phyloP scores from a whole-genome alignment of 75 land plant genomes.

The Chamaecyparis obtusa region DNA sequence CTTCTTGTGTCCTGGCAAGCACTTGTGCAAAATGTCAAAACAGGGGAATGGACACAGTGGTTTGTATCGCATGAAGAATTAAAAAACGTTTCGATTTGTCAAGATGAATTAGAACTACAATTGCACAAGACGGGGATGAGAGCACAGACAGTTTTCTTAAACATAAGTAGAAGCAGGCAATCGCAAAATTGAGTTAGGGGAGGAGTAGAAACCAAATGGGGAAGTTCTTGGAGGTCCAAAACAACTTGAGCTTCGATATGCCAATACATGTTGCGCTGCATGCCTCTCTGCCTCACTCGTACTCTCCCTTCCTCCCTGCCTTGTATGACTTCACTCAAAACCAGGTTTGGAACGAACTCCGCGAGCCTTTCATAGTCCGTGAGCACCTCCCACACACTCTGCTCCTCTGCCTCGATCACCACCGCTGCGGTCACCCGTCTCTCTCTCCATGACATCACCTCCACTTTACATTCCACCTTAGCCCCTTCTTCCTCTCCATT shows the following conservation, averaged over 20 bases:
- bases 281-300: conserved; percentile 91
- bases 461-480: conserved; percentile 64
- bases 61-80: background rate
- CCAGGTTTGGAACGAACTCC: conserved; percentile 90
- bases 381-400: conserved; percentile 81
- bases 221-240: conserved; percentile 82
- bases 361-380: conserved; percentile 94
- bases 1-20: background rate
- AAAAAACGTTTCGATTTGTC: background rate
- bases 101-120: background rate
- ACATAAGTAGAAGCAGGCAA: background rate
- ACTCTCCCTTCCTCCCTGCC: conserved; percentile 85
- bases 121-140: background rate
- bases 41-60: background rate
- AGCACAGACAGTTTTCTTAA: background rate
- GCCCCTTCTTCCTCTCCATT: conserved; percentile 11
- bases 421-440: conserved; percentile 61
- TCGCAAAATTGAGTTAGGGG: background rate
- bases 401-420: conserved; percentile 49
- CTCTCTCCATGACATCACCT: conserved; percentile 92
- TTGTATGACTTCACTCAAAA: conserved; percentile 81
- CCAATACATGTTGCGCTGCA: conserved; percentile 89
- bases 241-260: conserved; percentile 97
- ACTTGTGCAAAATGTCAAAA: background rate
- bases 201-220: conserved; percentile 36